phyloP scores from a whole-genome alignment of 1,284 basidiomycete species.

The Hemileia vastatrix region DNA sequence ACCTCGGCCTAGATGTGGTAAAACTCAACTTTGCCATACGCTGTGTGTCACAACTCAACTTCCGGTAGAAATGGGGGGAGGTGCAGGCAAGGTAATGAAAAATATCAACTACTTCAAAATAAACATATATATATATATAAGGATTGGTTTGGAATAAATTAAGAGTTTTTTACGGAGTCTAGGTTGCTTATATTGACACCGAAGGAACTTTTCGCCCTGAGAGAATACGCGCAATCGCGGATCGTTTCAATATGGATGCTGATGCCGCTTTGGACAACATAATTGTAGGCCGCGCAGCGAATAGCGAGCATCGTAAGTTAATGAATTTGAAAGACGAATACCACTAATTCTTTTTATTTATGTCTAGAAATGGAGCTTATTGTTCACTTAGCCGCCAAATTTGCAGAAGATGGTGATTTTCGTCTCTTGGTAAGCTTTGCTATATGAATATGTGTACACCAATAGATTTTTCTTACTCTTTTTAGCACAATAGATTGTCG shows the following conservation, averaged over 20 bases:
- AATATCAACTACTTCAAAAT: too few species aligned
- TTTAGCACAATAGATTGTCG: slow-evolving; percentile 57
- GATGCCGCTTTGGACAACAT: slow-evolving; percentile 78
- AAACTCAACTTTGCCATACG: slow-evolving; percentile 85
- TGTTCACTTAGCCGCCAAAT: slow-evolving; percentile 60
- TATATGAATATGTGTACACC: slow-evolving; percentile 46
- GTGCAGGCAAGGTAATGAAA: slow-evolving; percentile 65
- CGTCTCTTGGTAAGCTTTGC: slow-evolving; percentile 54
- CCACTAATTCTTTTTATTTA: not conserved
- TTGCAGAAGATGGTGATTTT: slow-evolving; percentile 32
- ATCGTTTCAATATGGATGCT: slow-evolving; percentile 77
- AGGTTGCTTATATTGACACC: slow-evolving; percentile 82
- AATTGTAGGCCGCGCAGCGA: slow-evolving; percentile 49
- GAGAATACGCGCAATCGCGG: slow-evolving; percentile 74
- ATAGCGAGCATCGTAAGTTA: slow-evolving; percentile 1
- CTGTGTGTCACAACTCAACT: slow-evolving; percentile 80
- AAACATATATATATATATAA: too few species aligned
- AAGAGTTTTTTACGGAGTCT: not conserved
- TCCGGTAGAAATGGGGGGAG: slow-evolving; percentile 77
- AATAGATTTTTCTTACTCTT: slow-evolving; percentile 13
- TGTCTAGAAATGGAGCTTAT: slow-evolving; percentile 66
- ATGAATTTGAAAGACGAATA: not conserved
- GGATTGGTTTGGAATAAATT: too few species aligned
- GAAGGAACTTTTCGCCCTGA: slow-evolving; percentile 89
- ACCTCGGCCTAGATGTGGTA: slow-evolving; percentile 61